Conservation (phyloP, 441 rosid genomes). For the Brassica balearica region DNA sequence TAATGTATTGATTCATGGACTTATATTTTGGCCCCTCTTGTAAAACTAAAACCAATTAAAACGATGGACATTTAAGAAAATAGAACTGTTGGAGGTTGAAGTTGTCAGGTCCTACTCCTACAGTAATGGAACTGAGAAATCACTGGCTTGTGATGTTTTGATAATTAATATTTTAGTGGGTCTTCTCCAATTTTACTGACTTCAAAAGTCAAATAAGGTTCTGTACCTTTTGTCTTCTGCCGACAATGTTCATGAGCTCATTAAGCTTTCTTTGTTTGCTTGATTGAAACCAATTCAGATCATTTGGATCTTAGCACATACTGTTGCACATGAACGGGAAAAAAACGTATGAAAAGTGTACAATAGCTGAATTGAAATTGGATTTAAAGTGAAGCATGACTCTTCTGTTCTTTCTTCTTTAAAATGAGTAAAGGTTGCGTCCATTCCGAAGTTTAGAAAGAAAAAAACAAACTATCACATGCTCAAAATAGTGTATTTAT, state of each 20-base stretch:
- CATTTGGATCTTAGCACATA: slow-evolving; percentile 10
- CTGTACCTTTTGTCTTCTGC: slow-evolving; percentile 40
- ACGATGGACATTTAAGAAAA: not conserved
- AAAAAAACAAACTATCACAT: slow-evolving; percentile 7
- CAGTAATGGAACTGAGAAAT: not conserved
- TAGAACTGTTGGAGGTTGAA: not conserved
- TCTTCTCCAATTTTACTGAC: slow-evolving; percentile 10
- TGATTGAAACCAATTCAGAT: slow-evolving; percentile 28
- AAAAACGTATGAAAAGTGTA: not conserved
- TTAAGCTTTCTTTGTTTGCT: slow-evolving; percentile 30
- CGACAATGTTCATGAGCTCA: slow-evolving; percentile 37
- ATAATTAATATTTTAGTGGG: not conserved
- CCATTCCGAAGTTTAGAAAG: not conserved
- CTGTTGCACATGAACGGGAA: not conserved
- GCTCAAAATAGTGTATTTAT: slow-evolving; percentile 14
- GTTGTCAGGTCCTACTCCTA: slow-evolving; percentile 1
- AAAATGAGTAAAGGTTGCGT: not conserved
- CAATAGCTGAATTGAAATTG: not conserved
- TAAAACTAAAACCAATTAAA: not conserved
- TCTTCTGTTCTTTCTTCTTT: slow-evolving; percentile 1
- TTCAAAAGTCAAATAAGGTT: slow-evolving; percentile 35
- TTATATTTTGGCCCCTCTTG: not conserved
- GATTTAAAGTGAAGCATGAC: slow-evolving; percentile 21
- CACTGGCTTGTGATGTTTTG: not conserved
- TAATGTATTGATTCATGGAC: slow-evolving; percentile 5